Evolutionary conservation across 192 early-diverging fungal genomes (phyloP), one percentile per base, ranked within the genome.

Genomic region (Linnemannia schmuckeri): DNA sequence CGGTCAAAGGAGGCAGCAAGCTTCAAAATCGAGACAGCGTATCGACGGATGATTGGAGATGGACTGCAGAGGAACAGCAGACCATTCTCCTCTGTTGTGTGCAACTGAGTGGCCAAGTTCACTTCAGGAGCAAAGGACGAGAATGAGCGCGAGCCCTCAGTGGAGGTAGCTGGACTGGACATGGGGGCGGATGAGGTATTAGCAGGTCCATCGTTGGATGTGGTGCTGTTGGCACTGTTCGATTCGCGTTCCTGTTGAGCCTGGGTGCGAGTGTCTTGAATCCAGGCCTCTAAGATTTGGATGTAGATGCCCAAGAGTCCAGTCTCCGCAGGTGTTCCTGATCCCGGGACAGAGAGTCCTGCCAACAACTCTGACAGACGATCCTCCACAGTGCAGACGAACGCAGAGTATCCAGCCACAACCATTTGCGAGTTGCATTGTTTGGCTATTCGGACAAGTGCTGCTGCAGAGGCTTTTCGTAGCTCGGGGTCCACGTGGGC

Each of bases 401-500:
- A 92, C 7, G 80, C 78, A 6, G 92, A 89, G 49, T 91, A 92
- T 47, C 89, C 90, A 30, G 84, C 90, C 2, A 93, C 90, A 1
- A 90, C 90, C 12, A 82, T 90, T 44, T 92, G 90, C 0, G 92
- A 89, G 70, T 91, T 90, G 73, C 91, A 90, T n/a, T 93, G 90
- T 35, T 85, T 70, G 4, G 95, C 92, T 22, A 97, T 93, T 13
- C 97, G 89, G 30, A 91, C 70, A 37, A 97, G 79, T 0, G 95
- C 95, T 33, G 90, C 85, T 17, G 93, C 82, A 8, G 96, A 89
- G 6, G 94, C 92, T 0, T 89, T 90, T 7, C 95, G 93, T 6
- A 99, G 89, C 37, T 93, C 91, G 46, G 95, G 94, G 88, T 99
- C 97, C n/a, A 93, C 91, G 88, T 98, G 97, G 5, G 97, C 89